Evolutionary conservation across 352 stramenopile species (phyloP), one percentile per base, ranked within the genome.

Genomic region (Globisporangium polare): DNA sequence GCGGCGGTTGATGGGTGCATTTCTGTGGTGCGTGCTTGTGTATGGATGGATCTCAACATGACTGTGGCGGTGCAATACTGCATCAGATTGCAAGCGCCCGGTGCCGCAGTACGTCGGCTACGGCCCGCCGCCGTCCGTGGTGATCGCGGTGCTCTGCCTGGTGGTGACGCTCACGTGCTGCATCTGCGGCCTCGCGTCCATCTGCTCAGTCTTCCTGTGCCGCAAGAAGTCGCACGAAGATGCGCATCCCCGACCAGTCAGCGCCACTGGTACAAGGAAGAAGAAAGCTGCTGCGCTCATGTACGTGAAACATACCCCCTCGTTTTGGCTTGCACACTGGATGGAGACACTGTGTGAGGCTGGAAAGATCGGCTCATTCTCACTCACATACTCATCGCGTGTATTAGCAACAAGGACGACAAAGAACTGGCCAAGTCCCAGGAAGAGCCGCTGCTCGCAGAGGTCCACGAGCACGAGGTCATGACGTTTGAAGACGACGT

Each of bases 121-220:
- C 45, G 84, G 86, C 0, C 86, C 86, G 5, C 86, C 86, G 8
- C 76, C 80, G 17, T 90, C 83, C 0, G 86, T 95, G 17, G 86
- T 95, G 8, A 88, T 95, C 53, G 83, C 82, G 3, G 86, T 95
- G 62, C 69, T 95, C 22, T 92, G 80, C 56, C 68, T 95, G 1
- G 75, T 95, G 47, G 78, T 90, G 31, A 92, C 80, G 61, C 58
- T 93, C n/a, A 87, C 83, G 24, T 93, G 83, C 76, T 95, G 86
- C 64, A 69, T 86, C 22, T 92, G 84, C 59, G 84, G 84, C 58
- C 72, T 92, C 15, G 88, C 74, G 18, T 74, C 84, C 33, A 90
- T 93, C 63, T 93, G 79, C 60, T 88, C 84, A 13, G 77, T 90
- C 17, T 93, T 90, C 53, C 73, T 82, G 58, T 72, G 75, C 42